Conservation (phyloP, 1,284 basidiomycete species). For the Ceratorhiza oryzae-sativae region DNA sequence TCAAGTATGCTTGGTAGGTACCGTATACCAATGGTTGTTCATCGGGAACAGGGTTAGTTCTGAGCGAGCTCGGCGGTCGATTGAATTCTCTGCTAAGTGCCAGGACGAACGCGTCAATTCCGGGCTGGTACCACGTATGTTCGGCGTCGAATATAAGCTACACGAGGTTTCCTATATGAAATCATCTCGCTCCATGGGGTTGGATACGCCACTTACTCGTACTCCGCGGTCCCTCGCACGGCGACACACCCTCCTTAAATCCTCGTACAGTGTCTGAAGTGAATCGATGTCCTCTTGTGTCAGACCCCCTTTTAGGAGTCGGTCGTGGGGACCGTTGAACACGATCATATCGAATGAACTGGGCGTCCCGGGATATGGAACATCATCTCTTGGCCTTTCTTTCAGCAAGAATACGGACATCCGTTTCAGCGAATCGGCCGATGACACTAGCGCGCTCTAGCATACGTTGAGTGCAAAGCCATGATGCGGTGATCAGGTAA, state of each 20-base stretch:
- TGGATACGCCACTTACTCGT: constrained; percentile 45
- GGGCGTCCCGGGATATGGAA: constrained; percentile 73
- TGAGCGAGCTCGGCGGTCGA: constrained; percentile 25
- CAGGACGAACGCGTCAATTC: constrained; percentile 79
- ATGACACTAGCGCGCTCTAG: constrained; percentile 68
- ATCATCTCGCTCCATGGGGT: not conserved
- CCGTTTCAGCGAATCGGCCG: constrained; percentile 61
- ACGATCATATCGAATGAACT: constrained; percentile 60
- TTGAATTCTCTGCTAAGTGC: constrained; percentile 81
- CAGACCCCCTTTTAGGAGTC: constrained; percentile 49
- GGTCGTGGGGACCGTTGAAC: constrained; percentile 27
- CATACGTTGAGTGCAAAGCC: not conserved
- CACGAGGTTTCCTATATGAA: not conserved
- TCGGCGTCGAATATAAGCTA: constrained; percentile 82
- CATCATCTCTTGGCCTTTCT: constrained; percentile 44
- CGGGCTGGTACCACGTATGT: constrained; percentile 82
- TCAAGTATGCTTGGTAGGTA: constrained; percentile 87
- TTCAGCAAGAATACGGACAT: constrained; percentile 63
- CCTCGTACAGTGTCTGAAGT: constrained; percentile 65
- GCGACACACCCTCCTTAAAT: constrained; percentile 66
- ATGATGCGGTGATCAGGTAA: not conserved
- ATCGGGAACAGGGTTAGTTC: not conserved
- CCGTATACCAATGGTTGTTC: constrained; percentile 75
- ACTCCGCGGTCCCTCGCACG: constrained; percentile 67
- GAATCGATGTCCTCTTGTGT: constrained; percentile 63